These are phyloP conservation scores for Martiniozyma asiatica DNA, from an alignment of 1,139 yeast species.

Conservation along the genomic window DNA sequence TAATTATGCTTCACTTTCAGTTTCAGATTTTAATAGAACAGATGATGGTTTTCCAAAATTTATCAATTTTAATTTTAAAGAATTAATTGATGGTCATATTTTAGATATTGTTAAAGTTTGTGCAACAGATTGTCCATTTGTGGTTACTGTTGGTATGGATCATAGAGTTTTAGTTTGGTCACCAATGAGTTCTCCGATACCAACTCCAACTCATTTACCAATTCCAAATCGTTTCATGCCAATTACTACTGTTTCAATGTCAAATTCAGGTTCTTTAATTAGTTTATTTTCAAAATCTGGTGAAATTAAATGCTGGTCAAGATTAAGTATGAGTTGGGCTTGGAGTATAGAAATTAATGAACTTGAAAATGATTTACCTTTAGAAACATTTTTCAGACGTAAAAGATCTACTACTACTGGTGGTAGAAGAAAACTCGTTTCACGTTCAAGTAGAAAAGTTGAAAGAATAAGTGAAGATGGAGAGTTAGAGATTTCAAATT, in stretches of 20 bases:
- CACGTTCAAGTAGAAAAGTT: conserved; percentile 4
- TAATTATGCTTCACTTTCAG: conserved; percentile 9
- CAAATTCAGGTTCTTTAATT: conserved; percentile 48
- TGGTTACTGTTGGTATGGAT: conserved; percentile 64
- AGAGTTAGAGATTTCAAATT: conserved; percentile 1
- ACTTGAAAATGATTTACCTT: conserved; percentile 25
- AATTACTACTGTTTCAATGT: conserved; percentile 44
- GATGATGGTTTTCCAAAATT: no score
- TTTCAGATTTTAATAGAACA: no score
- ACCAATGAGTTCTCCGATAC: conserved; percentile 41
- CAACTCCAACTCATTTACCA: conserved; percentile 33
- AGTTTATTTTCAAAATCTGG: conserved; percentile 46
- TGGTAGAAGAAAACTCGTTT: conserved; percentile 8
- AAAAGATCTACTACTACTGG: conserved; percentile 12
- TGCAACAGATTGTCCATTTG: conserved; percentile 46
- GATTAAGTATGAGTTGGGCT: conserved; percentile 37
- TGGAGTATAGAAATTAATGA: conserved; percentile 35
- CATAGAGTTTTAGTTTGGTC: conserved; percentile 67
- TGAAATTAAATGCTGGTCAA: conserved; percentile 46
- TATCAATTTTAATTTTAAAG: conserved; percentile 39
- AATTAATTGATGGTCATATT: conserved; percentile 43
- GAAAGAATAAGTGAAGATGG: background rate
- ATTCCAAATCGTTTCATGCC: conserved; percentile 51
- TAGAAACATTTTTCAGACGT: conserved; percentile 50
- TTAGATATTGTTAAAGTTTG: conserved; percentile 52